Conservation (phyloP, 805 yeast genomes). For the Ogataea pignaliae region DNA sequence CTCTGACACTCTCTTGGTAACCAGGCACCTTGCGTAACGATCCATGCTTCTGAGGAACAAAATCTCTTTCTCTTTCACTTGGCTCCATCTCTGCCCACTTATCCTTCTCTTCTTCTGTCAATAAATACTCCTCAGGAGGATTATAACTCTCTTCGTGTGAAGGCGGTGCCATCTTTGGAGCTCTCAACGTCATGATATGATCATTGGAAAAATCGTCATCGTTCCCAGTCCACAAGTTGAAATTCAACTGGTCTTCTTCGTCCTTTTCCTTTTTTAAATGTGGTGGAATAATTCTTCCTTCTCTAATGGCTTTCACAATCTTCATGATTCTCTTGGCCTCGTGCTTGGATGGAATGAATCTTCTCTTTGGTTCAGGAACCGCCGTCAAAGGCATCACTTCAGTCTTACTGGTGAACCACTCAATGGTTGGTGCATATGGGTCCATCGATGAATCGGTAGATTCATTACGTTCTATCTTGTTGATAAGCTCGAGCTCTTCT, state of each 20-base stretch:
- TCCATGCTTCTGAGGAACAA: constrained; percentile 74
- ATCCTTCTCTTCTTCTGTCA: constrained; percentile 71
- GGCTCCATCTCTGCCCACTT: constrained; percentile 70
- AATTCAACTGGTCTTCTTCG: constrained; percentile 47
- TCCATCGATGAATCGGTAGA: constrained; percentile 73
- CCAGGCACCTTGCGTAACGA: constrained; percentile 93
- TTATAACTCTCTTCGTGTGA: constrained; percentile 94
- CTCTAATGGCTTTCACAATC: constrained; percentile 92
- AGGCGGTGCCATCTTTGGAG: constrained; percentile 95
- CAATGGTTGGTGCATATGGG: constrained; percentile 91
- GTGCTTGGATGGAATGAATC: constrained; percentile 94
- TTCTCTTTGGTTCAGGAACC: constrained; percentile 93
- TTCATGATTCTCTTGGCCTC: constrained; percentile 97
- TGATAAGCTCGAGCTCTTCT: constrained; percentile 86
- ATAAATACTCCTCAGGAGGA: constrained; percentile 93
- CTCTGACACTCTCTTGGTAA: constrained; percentile 78
- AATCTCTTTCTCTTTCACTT: constrained; percentile 72
- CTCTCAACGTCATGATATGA: constrained; percentile 87
- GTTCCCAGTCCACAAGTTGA: constrained; percentile 84
- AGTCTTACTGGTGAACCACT: constrained; percentile 86
- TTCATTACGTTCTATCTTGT: constrained; percentile 80
- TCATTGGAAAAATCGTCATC: constrained; percentile 53
- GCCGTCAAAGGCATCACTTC: constrained; percentile 92
- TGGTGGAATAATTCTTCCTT: constrained; percentile 87
- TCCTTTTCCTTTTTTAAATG: constrained; percentile 46